phyloP scores from a whole-genome alignment of 176 grass and related monocot species.

The Avena sativa region DNA sequence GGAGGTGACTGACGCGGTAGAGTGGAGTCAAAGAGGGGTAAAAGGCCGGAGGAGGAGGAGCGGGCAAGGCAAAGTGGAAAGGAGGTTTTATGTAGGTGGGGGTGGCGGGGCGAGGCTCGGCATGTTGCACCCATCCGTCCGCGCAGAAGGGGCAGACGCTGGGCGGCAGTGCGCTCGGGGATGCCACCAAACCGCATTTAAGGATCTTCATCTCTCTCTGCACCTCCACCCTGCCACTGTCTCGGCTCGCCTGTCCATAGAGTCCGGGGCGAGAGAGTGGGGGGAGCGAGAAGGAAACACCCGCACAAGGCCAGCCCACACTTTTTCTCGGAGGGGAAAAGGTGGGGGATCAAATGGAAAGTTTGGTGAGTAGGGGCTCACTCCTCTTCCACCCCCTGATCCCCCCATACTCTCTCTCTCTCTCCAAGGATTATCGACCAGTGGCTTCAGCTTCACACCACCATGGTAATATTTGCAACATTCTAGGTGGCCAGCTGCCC shows the following conservation, averaged over 20 bases:
- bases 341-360: constrained; percentile 42
- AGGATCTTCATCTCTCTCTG: constrained; percentile 74
- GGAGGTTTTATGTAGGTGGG: constrained; percentile 50
- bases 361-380: constrained; percentile 47
- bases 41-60: constrained; percentile 9
- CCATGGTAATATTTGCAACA: neutral
- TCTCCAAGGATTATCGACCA: neutral
- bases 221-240: constrained; percentile 36
- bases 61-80: neutral
- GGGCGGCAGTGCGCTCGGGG: constrained; percentile 29
- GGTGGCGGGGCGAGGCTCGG: neutral
- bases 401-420: neutral
- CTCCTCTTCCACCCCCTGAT: neutral
- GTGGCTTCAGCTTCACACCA: neutral
- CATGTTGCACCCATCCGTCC: constrained; percentile 32
- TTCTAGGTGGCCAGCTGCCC: too few relatives aligned
- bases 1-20: neutral
- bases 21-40: constrained; percentile 62
- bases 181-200: constrained; percentile 78
- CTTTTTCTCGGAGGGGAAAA: constrained; percentile 44
- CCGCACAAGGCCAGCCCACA: constrained; percentile 43
- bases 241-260: constrained; percentile 4
- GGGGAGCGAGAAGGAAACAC: constrained; percentile 34
- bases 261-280: neutral
- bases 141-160: neutral